These are phyloP conservation scores for Termitomyces sp. DNA, from an alignment of 768 basidiomycete species.

Conservation along the genomic window DNA sequence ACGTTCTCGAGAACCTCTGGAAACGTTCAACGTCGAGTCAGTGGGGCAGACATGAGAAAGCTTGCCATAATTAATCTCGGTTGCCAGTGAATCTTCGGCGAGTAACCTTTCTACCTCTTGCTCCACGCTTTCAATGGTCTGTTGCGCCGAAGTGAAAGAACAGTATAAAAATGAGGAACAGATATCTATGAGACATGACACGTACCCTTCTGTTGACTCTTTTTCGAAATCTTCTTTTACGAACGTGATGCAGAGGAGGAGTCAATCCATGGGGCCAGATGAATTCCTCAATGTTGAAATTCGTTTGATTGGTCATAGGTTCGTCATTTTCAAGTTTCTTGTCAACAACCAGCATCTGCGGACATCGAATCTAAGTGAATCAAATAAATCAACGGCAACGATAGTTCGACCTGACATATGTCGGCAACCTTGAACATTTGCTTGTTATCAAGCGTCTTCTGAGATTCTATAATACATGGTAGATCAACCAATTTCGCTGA, in stretches of 20 bases:
- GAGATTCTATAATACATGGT: constrained; percentile 89
- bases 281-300: constrained; percentile 90
- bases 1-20: constrained; percentile 84
- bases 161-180: too few species aligned
- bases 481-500: constrained; percentile 94
- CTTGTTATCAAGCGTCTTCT: constrained; percentile 94
- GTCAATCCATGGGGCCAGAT: constrained; percentile 97
- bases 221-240: constrained; percentile 91
- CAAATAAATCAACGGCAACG: neutral
- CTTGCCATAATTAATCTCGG: constrained; percentile 74
- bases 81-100: constrained; percentile 71
- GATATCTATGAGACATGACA: constrained; percentile 8
- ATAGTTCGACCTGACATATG: constrained; percentile 78
- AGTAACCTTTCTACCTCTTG: constrained; percentile 86
- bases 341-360: constrained; percentile 89
- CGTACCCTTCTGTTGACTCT: constrained; percentile 76
- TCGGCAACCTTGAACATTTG: constrained; percentile 99
- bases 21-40: constrained; percentile 1
- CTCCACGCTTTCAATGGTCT: constrained; percentile 95
- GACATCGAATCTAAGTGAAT: constrained; percentile 2
- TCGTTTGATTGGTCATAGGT: constrained; percentile 50
- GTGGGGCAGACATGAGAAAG: neutral
- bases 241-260: constrained; percentile 83
- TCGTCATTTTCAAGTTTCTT: constrained; percentile 71
- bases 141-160: neutral